phyloP scores from a whole-genome alignment of 2,329 filamentous ascomycete species.

The Aspergillus sp. region DNA sequence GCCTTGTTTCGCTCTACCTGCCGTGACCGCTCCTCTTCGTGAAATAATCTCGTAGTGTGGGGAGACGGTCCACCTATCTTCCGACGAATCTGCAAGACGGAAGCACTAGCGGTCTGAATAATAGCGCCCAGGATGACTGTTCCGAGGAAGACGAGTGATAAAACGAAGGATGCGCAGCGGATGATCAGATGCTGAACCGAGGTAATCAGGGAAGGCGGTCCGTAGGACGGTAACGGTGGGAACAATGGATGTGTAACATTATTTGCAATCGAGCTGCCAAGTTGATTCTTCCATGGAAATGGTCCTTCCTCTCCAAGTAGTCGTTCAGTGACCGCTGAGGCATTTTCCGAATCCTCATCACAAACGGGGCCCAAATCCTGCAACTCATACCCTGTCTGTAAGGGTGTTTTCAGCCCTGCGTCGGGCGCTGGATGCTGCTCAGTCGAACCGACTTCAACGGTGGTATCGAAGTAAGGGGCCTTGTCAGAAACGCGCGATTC shows the following conservation, averaged over 20 bases:
- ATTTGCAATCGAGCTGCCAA: conserved; percentile 2
- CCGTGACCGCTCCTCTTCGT: conserved; percentile 69
- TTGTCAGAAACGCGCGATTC: not conserved
- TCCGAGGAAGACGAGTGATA: conserved; percentile 76
- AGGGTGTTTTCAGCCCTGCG: not conserved
- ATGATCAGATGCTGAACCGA: conserved; percentile 68
- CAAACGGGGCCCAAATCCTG: not conserved
- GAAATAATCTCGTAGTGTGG: conserved; percentile 65
- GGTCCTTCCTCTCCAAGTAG: conserved; percentile 12
- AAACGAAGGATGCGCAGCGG: conserved; percentile 67
- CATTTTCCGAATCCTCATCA: not conserved
- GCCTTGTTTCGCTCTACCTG: conserved; percentile 58
- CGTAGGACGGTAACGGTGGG: conserved; percentile 79
- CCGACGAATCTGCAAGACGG: conserved; percentile 54
- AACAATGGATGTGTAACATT: conserved; percentile 58
- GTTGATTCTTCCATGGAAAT: not conserved
- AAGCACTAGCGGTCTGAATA: conserved; percentile 64
- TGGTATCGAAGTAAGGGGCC: conserved; percentile 3
- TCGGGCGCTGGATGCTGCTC: not conserved
- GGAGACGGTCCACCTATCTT: conserved; percentile 63
- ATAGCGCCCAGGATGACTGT: conserved; percentile 75
- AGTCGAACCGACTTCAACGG: conserved; percentile 4
- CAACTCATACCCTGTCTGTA: not conserved
- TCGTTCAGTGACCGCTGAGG: conserved; percentile 16
- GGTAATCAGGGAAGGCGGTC: conserved; percentile 68